Conservation (phyloP, 495 filamentous ascomycete species). For the Tricharina praecox region DNA sequence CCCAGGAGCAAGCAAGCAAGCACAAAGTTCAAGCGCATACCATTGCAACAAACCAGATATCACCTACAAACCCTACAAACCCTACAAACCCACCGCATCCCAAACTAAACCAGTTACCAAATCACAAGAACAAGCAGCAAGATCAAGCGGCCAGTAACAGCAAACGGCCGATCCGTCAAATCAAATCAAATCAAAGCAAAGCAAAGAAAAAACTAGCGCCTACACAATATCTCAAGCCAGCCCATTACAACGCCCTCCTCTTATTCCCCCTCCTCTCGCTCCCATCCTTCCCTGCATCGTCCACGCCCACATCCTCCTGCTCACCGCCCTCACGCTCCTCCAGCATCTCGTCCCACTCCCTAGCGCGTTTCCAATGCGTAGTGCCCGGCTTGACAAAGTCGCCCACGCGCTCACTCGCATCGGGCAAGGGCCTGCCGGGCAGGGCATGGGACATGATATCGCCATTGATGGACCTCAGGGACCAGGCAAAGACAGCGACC, state of each 20-base stretch:
- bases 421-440: background rate
- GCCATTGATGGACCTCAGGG: conserved; percentile 64
- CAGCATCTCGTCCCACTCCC: conserved; percentile 2
- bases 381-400: background rate
- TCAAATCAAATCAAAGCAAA: background rate
- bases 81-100: background rate
- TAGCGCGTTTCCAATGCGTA: background rate
- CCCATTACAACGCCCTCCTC: background rate
- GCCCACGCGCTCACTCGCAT: background rate
- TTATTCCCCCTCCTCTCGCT: background rate
- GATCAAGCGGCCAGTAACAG: background rate
- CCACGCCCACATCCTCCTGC: background rate
- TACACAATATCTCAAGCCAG: background rate
- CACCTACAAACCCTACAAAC: background rate
- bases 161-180: background rate
- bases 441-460: conserved; percentile 31
- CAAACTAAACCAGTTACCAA: background rate
- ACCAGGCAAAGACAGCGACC: conserved; percentile 71
- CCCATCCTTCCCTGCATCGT: background rate
- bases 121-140: background rate
- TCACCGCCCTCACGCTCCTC: too few species aligned
- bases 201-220: background rate
- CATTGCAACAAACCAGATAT: background rate
- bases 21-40: too few species aligned
- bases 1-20: too few species aligned